Base-by-base conservation (phyloP, 805 yeast species). In the Starmera caribaea region DNA sequence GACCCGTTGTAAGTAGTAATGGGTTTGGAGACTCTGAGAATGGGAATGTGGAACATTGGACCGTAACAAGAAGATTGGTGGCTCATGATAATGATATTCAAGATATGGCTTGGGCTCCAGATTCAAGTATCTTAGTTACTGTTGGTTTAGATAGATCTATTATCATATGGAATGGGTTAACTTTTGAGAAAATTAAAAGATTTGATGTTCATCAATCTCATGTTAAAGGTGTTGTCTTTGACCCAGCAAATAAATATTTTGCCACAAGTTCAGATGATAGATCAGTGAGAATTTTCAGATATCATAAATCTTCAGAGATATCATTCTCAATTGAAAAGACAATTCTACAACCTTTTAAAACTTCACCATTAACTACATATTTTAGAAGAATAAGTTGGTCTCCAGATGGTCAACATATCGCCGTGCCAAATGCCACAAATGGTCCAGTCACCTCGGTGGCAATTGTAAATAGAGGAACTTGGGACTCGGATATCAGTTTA, bases 61-160 rank as follows among this genome's bases (percentile, higher is more conserved):
- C 90, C 1, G 97, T 90, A 2, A 66, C 96, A 15, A 86, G 86
- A 51, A 73, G 97, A 51, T 71, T 88, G 13, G 96, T 87, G 15
- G 98, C 97, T 1, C 99, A 92, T 59, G 97, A 92, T 47, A 92
- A 90, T 55, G 99, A 92, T 64, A 85, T 92, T 38, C 98, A 92
- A 58, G 98, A 92, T 60, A 80, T 92, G 48, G 94, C 96, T 34
- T 92, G 98, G 97, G 84, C 96, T 2, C 97, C 97, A 0, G 97
- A 90, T 55, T 83, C 95, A 4, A 75, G 86, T 30, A 75, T 92
- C 17, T 65, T 92, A 36, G 96, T 92, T 14, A 83, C 96, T 1
- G 98, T 90, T 10, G 98, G 98, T 0, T 68, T 92, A 41, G 99
- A 92, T 61, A 70, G 96, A 54, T 82, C 92, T 34, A 85, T 92